Evolutionary conservation across 352 stramenopile species (phyloP).

Genomic region (Phytophthora megakarya): DNA sequence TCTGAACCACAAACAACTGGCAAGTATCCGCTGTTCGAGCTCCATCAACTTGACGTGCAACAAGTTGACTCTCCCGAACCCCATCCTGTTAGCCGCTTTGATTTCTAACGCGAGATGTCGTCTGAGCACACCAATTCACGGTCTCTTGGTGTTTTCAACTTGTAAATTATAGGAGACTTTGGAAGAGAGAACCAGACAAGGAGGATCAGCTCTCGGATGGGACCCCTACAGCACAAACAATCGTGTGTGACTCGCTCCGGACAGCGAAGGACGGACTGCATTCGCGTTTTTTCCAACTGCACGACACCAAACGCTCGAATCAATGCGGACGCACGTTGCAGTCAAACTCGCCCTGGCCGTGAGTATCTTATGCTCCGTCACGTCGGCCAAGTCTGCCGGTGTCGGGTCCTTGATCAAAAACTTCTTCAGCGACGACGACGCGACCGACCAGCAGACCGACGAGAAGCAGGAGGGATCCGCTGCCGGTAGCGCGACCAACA

Average conservation of each 20-base stretch:
- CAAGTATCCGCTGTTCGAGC: no score
- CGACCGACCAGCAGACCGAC: constrained; percentile 11
- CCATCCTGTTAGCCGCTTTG: constrained; percentile 21
- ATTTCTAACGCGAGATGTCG: constrained; percentile 20
- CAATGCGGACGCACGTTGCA: constrained; percentile 13
- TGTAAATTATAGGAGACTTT: no score
- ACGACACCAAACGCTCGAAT: not conserved
- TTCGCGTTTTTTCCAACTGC: constrained; percentile 25
- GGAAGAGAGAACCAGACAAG: no score
- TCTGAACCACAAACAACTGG: not conserved
- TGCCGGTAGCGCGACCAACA: no score
- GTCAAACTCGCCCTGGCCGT: constrained; percentile 24
- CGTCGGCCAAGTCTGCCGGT: constrained; percentile 9
- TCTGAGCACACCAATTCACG: no score
- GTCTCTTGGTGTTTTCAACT: no score
- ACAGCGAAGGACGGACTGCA: constrained; percentile 12
- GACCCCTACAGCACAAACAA: constrained; percentile 8
- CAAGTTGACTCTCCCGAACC: not conserved
- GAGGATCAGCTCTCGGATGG: constrained; percentile 19
- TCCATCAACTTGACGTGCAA: no score
- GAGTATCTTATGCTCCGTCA: constrained; percentile 23
- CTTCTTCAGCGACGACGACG: constrained; percentile 34
- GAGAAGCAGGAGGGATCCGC: no score
- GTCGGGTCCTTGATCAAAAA: constrained; percentile 21
- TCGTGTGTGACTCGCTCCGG: not conserved